phyloP scores from a whole-genome alignment of 2,329 filamentous ascomycete species.

The Fusarium chuoi region DNA sequence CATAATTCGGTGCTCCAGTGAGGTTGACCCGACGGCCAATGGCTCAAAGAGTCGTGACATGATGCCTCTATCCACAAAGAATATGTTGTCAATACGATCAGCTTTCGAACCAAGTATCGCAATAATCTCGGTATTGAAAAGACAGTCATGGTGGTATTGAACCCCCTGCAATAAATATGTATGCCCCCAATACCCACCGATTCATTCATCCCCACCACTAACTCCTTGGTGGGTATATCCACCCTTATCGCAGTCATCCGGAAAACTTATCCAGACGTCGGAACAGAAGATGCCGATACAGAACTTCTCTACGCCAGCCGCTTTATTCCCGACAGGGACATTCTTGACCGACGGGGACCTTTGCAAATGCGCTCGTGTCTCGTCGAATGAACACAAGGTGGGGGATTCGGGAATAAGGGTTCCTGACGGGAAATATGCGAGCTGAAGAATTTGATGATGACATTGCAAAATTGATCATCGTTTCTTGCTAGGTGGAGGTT shows the following conservation, averaged over 20 bases:
- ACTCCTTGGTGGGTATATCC: not conserved
- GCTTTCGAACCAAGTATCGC: too few species aligned
- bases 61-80: not conserved
- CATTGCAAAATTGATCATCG: not conserved
- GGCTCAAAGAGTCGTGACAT: not conserved
- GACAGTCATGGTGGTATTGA: not conserved
- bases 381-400: not conserved
- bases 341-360: not conserved
- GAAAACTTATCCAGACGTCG: not conserved
- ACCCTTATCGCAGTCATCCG: not conserved
- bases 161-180: not conserved
- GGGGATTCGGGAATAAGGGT: not conserved
- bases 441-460: not conserved
- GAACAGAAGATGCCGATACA: not conserved
- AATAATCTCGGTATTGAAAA: not conserved
- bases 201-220: not conserved
- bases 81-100: fast-evolving
- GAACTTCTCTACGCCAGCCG: fast-evolving
- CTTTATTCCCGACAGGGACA: not conserved
- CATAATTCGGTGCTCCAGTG: not conserved
- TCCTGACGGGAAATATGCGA: not conserved
- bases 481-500: not conserved
- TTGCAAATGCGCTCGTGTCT: not conserved
- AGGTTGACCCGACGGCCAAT: not conserved
- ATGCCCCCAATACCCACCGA: not conserved